Evolutionary conservation across 495 filamentous ascomycete species (phyloP), one percentile per base, ranked within the genome.

Genomic region (Hypoxylon rickii): DNA sequence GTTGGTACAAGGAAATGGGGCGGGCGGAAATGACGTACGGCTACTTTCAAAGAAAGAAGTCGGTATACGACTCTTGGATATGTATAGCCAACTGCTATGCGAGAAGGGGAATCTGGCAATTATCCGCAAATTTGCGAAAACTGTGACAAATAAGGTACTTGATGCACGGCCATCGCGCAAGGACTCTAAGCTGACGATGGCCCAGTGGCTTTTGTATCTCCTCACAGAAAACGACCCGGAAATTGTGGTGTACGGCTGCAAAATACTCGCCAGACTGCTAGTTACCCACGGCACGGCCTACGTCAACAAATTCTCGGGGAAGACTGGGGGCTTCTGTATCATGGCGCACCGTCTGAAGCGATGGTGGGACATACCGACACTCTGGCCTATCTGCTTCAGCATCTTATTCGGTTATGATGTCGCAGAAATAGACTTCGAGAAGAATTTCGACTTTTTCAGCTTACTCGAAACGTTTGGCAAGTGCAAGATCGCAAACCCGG

Each of bases 81-180:
- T 97, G 75, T 95, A 95, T 63, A 76, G 87, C n/a, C 76, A 88
- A 24, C 71, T 96, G 2, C 76, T 97, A n/a, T 96, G 90, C 61
- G 83, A 88, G 44, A 82, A 84, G 58, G 76, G 77, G 32, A 89
- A 86, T 54, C 69, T 75, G 11, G 71, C 65, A n/a, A 86, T 86
- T 29, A 84, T 96, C 44, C 83, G 83, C 63, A 93, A 89, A 62
- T 98, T 98, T 74, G 90, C 93, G 12, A 90, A 86, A 73, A 94
- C 92, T 1, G 93, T 97, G 2, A 97, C 95, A 20, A 96, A 93
- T 58, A 97, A 96, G 84, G 92, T 94, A 78, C 65, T 82, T 74
- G 47, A 52, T 42, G 44, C 60, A 32, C 24, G 44, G 51, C 48
- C 56, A 46, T 60, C 43, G 44, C 43, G 31, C 48, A 29, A 54